Evolutionary conservation across 2,329 filamentous ascomycete genomes (phyloP).

Genomic region (Camptophora hylomeconis): DNA sequence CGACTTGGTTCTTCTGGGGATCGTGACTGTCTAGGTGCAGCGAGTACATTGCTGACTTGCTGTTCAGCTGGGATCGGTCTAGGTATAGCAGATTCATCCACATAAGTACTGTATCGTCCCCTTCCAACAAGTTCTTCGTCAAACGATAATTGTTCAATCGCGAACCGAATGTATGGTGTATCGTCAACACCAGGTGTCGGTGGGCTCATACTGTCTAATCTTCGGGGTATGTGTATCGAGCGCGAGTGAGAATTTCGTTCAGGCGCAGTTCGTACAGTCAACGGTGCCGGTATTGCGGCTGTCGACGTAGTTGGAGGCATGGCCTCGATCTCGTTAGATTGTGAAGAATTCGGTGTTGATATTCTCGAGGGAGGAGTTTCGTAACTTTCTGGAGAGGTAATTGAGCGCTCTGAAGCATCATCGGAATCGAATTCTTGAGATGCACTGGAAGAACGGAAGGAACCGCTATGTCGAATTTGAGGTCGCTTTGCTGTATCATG

Average conservation of each 20-base stretch:
- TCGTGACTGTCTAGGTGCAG: conserved; percentile 1
- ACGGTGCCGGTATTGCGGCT: conserved; percentile 12
- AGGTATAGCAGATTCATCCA: conserved; percentile 10
- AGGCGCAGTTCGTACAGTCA: conserved; percentile 8
- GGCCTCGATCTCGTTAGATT: conserved; percentile 12
- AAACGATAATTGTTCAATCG: conserved; percentile 72
- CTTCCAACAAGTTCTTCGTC: conserved; percentile 51
- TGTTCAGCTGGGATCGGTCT: background rate
- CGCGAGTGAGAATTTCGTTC: conserved; percentile 17
- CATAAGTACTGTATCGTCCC: conserved; percentile 38
- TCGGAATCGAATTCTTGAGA: conserved; percentile 38
- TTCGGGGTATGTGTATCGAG: conserved; percentile 18
- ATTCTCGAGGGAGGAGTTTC: conserved; percentile 30
- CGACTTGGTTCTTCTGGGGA: conserved; percentile 9
- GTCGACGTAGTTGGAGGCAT: conserved; percentile 9
- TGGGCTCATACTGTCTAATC: conserved; percentile 25
- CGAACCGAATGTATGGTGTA: conserved; percentile 77
- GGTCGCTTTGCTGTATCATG: conserved; percentile 28
- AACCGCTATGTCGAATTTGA: conserved; percentile 29
- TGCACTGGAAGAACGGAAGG: conserved; percentile 34
- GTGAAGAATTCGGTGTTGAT: conserved; percentile 14
- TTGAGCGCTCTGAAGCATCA: conserved; percentile 24
- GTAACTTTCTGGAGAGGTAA: conserved; percentile 26
- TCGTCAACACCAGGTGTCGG: conserved; percentile 70
- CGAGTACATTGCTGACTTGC: conserved; percentile 1